A percentile compares a stretch with the other conserved stretches of the same genome.
Conservation (phyloP, 768 basidiomycete genomes). For the Rubroboletus satanas region DNA sequence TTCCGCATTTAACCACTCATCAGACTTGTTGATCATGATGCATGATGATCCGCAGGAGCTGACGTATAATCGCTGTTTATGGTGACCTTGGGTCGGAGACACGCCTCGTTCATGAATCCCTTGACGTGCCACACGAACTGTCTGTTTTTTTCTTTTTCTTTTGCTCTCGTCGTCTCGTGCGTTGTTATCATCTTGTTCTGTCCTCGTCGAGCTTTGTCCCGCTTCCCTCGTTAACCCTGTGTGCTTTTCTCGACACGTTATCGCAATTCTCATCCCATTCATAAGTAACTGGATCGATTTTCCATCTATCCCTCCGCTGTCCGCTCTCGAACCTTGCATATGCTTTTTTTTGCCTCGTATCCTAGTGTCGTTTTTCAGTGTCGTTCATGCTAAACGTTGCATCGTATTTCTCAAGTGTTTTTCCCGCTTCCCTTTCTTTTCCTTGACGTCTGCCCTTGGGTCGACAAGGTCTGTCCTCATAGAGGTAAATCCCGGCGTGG, state of each 20-base stretch:
- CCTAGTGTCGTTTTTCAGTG: background rate
- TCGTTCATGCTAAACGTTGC: background rate
- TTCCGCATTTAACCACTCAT: background rate
- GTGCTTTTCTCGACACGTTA: background rate
- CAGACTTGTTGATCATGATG: background rate
- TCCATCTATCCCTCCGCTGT: background rate
- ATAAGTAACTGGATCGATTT: background rate
- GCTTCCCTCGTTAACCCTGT: background rate
- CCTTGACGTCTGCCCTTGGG: background rate
- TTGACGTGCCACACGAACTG: background rate
- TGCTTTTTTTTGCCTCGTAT: background rate
- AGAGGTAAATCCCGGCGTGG: background rate
- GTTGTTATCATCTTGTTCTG: background rate
- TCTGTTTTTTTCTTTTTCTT: background rate
- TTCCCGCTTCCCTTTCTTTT: background rate
- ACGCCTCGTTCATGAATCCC: background rate
- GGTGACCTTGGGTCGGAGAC: background rate
- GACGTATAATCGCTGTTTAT: background rate
- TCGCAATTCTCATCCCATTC: background rate
- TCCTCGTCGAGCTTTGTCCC: background rate
- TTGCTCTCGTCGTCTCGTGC: background rate
- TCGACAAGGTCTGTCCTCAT: background rate
- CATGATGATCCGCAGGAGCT: background rate
- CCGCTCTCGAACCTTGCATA: conserved; percentile 1
- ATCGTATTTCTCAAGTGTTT: background rate